Evolutionary conservation across 305 asterid genomes (phyloP).

Genomic region (Caryopteris hybrid): DNA sequence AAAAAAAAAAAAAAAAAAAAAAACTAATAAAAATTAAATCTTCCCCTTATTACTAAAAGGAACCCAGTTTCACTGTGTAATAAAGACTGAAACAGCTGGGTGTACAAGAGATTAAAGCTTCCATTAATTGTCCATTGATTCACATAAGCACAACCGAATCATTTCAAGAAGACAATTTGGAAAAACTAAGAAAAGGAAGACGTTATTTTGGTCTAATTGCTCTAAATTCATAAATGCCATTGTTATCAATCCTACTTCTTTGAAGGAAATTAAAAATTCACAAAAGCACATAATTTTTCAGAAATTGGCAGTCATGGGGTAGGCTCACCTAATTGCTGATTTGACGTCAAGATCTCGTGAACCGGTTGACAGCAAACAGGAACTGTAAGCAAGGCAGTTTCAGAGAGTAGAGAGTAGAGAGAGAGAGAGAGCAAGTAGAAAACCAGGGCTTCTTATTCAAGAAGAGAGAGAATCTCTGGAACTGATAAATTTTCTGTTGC

Average conservation of each 20-base stretch:
- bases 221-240: constrained; percentile 3
- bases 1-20: too few relatives aligned
- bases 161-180: not conserved
- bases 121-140: constrained; percentile 8
- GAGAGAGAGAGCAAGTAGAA: constrained; percentile 29
- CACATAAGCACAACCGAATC: not conserved
- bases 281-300: not conserved
- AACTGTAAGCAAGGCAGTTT: constrained; percentile 21
- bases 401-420: not conserved
- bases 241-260: not conserved
- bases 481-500: constrained; percentile 36
- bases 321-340: constrained; percentile 34
- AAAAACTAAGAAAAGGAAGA: not conserved
- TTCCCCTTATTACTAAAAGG: too few relatives aligned
- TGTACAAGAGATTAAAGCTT: not conserved
- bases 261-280: not conserved
- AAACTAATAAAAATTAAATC: constrained; percentile 20
- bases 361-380: constrained; percentile 37
- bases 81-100: too few relatives aligned
- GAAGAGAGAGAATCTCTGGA: constrained; percentile 27
- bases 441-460: constrained; percentile 31
- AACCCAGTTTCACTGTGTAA: too few relatives aligned
- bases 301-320: constrained; percentile 1
- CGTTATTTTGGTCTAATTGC: not conserved
- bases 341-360: constrained; percentile 55